Conservation (phyloP, 768 basidiomycete species). For the Filobasidium wieringae region DNA sequence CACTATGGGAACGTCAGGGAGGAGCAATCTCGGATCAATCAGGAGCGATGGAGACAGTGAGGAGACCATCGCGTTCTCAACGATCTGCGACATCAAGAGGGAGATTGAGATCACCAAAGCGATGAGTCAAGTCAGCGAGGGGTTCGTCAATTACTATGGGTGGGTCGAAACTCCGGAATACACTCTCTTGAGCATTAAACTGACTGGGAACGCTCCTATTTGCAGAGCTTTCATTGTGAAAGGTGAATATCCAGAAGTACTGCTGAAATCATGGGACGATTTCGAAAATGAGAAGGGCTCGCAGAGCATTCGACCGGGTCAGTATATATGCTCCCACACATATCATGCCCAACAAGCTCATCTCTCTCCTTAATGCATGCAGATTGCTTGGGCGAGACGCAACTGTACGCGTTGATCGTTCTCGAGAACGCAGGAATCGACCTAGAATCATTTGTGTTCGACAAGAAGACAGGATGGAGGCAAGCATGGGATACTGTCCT, state of each 20-base stretch:
- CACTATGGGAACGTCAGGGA: neutral
- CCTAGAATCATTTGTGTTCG: constrained; percentile 71
- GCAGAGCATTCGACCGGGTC: constrained; percentile 75
- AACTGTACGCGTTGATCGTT: constrained; percentile 79
- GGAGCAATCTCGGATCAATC: neutral
- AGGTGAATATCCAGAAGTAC: constrained; percentile 66
- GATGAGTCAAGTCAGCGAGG: constrained; percentile 60
- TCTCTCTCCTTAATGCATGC: neutral
- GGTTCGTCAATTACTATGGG: constrained; percentile 64
- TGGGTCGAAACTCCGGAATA: constrained; percentile 18
- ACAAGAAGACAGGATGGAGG: constrained; percentile 50
- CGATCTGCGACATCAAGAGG: constrained; percentile 24
- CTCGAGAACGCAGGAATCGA: constrained; percentile 83
- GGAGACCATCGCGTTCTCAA: constrained; percentile 35
- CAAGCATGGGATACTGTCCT: constrained; percentile 83
- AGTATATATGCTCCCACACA: constrained; percentile 17
- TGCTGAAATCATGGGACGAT: constrained; percentile 78
- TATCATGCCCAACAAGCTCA: neutral
- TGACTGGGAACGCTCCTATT: too few relatives aligned
- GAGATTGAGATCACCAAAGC: constrained; percentile 35
- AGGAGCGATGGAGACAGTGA: constrained; percentile 51
- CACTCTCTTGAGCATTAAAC: neutral
- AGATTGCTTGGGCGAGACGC: constrained; percentile 66
- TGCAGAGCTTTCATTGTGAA: constrained; percentile 74
- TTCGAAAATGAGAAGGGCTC: constrained; percentile 65